phyloP scores from a whole-genome alignment of 225 moss, liverwort and hornwort genomes.

The Bryoerythrophyllum caledonicum region DNA sequence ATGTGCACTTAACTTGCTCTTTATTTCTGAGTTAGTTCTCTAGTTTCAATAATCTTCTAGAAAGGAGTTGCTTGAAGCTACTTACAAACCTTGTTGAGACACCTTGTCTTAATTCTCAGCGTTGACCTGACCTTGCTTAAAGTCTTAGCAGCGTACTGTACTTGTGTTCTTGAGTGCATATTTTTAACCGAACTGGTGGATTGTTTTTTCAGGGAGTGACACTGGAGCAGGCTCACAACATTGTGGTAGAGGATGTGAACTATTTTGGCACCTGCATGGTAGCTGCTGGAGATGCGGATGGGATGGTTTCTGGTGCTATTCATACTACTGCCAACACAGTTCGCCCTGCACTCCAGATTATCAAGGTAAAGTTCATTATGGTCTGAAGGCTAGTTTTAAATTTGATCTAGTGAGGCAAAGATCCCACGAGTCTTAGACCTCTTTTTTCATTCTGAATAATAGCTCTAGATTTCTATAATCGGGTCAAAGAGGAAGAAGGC shows the following conservation, averaged over 20 bases:
- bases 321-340: constrained; percentile 95
- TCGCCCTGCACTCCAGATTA: constrained; percentile 91
- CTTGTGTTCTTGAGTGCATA: not conserved
- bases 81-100: not conserved
- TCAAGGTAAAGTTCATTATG: constrained; percentile 54
- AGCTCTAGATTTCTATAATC: too few species aligned
- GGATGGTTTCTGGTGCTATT: constrained; percentile 95
- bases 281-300: constrained; percentile 87
- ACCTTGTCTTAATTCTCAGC: not conserved
- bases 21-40: not conserved
- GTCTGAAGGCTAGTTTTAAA: not conserved
- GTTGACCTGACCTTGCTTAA: not conserved
- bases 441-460: too few species aligned
- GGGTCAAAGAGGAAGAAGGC: too few species aligned
- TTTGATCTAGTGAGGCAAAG: not conserved
- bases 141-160: not conserved
- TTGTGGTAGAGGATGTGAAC: constrained; percentile 70
- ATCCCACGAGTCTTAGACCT: too few species aligned
- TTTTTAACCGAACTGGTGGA: constrained; percentile 22
- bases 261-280: constrained; percentile 97
- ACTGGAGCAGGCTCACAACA: constrained; percentile 57
- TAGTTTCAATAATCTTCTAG: not conserved
- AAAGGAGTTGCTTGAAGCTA: not conserved
- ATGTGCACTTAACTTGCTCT: not conserved
- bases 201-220: constrained; percentile 61